phyloP scores from a whole-genome alignment of 2,329 filamentous ascomycete species.

The Exophiala sideris region DNA sequence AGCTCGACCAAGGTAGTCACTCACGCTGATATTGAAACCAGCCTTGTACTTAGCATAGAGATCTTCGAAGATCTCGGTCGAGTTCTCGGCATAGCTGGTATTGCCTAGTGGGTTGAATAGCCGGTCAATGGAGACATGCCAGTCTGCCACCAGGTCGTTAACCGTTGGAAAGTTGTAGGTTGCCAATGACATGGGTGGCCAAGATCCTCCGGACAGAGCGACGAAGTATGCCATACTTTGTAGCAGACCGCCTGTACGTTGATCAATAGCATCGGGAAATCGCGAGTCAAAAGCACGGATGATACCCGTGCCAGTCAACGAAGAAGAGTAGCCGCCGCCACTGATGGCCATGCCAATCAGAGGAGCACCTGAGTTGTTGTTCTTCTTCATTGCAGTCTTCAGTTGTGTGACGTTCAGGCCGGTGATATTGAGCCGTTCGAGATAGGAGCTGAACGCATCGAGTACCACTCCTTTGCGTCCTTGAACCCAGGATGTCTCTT shows the following conservation, averaged over 20 bases:
- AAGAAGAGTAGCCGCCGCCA: slow-evolving; percentile 11
- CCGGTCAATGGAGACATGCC: slow-evolving; percentile 13
- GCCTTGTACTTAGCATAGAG: slow-evolving; percentile 36
- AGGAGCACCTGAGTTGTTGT: slow-evolving; percentile 56
- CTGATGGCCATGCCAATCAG: slow-evolving; percentile 74
- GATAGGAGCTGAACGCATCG: slow-evolving; percentile 10
- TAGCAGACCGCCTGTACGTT: slow-evolving; percentile 12
- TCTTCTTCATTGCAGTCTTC: slow-evolving; percentile 17
- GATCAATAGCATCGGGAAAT: slow-evolving; percentile 8
- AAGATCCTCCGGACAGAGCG: slow-evolving; percentile 14
- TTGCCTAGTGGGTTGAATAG: slow-evolving; percentile 37
- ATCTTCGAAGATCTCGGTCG: slow-evolving; percentile 33
- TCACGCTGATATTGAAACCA: slow-evolving; percentile 40
- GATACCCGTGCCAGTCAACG: slow-evolving; percentile 5
- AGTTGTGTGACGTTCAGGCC: slow-evolving; percentile 1
- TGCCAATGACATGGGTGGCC: slow-evolving; percentile 48
- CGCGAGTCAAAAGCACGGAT: slow-evolving; percentile 12
- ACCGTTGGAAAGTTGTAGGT: slow-evolving; percentile 74
- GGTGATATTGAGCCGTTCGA: slow-evolving; percentile 12
- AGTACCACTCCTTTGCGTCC: slow-evolving; percentile 13
- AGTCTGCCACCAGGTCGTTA: slow-evolving; percentile 38
- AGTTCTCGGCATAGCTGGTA: slow-evolving; percentile 30
- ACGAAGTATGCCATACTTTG: slow-evolving; percentile 14
- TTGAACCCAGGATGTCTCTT: slow-evolving; percentile 10
- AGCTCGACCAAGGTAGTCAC: slow-evolving; percentile 40